phyloP scores from a whole-genome alignment of 1,139 yeast genomes.

The Saccharomycopsis hybrid region DNA sequence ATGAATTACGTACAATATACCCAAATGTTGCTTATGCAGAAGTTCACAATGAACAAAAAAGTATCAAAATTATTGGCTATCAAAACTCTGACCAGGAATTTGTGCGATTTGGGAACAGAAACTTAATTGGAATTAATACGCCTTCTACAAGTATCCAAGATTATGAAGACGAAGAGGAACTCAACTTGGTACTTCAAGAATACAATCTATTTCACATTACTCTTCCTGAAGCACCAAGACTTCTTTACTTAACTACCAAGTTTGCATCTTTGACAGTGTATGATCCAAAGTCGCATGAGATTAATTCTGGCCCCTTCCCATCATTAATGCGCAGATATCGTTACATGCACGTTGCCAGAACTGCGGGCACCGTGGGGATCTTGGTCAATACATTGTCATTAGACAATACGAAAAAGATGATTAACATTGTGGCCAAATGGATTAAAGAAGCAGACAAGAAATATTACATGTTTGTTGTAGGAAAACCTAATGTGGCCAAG shows the following conservation, averaged over 20 bases:
- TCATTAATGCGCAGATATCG: slow-evolving; percentile 78
- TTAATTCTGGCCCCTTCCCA: slow-evolving; percentile 58
- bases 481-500: slow-evolving; percentile 97
- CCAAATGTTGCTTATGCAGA: slow-evolving; percentile 45
- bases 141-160: not conserved
- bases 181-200: slow-evolving; percentile 22
- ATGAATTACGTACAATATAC: slow-evolving; percentile 34
- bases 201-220: slow-evolving; percentile 65
- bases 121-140: slow-evolving; percentile 19
- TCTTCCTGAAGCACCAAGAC: slow-evolving; percentile 69
- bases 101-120: slow-evolving; percentile 30
- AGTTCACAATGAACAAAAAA: slow-evolving; percentile 33
- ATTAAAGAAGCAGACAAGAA: slow-evolving; percentile 78
- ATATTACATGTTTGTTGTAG: slow-evolving; percentile 90
- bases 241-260: slow-evolving; percentile 67
- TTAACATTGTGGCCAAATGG: slow-evolving; percentile 53
- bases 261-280: slow-evolving; percentile 48
- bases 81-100: too few relatives aligned
- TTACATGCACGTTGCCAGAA: slow-evolving; percentile 79
- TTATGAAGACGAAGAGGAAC: slow-evolving; percentile 1
- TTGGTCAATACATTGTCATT: slow-evolving; percentile 84
- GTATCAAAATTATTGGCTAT: slow-evolving; percentile 40
- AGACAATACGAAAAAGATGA: slow-evolving; percentile 56
- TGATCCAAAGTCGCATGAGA: slow-evolving; percentile 33
- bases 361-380: slow-evolving; percentile 88